Evolutionary conservation across 192 early-diverging fungal genomes (phyloP), one percentile per base, ranked within the genome.

Genomic region (Glomus cerebriforme): DNA sequence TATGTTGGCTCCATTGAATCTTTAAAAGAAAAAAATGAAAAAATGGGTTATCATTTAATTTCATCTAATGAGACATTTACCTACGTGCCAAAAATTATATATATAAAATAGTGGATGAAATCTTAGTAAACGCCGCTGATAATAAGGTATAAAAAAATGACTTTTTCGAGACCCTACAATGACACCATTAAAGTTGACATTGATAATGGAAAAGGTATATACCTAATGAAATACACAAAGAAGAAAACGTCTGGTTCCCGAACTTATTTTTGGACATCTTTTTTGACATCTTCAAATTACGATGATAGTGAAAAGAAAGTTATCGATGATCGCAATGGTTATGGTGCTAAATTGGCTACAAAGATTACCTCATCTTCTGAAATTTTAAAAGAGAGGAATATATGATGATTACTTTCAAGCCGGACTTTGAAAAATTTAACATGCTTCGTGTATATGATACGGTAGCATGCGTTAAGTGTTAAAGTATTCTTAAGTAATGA

Each of bases 101-200:
- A 26, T 98, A 97, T 85, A 99, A 99, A 83, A 99, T 99, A 77
- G 93, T 98, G 45, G 98, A 99, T 81, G 98, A 99, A 83, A 98
- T 99, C 77, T 86, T 99, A 17, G 98, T 99, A 26, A 99, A 97
- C 82, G 96, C 95, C 47, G 94, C 94, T 59, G 96, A 98, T 80
- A 96, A 96, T 87, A 95, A 39, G 90, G n/a, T n/a, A n/a, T n/a
- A n/a, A n/a, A n/a, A n/a, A n/a, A n/a, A n/a, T n/a, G n/a, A n/a
- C n/a, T n/a, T n/a, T n/a, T 91, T 68, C 93, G 97, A 22, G 98
- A 99, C 86, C 85, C 89, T 7, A 66, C 86, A 59, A 98, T 98
- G 97, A 92, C 73, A 89, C 88, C 27, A 89, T 98, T 63, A 94
- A 93, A 81, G 91, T 99, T 27, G 90, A 87, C 24, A 96, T 99